These are phyloP conservation scores for Salix suchowensis DNA, from an alignment of 345 rosid species.

Conservation along the genomic window DNA sequence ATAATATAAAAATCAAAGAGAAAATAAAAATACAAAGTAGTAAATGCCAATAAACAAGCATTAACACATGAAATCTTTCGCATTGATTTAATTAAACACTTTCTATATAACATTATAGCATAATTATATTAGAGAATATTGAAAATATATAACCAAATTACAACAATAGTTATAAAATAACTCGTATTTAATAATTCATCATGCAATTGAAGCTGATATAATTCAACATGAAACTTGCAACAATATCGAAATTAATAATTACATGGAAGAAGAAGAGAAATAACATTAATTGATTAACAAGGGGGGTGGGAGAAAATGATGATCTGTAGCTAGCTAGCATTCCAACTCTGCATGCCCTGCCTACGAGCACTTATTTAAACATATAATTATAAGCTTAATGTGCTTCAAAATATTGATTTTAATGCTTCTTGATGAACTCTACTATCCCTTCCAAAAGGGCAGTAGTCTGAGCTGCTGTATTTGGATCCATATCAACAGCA, in stretches of 20 bases:
- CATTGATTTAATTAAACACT: too few species aligned
- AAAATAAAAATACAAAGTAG: too few species aligned
- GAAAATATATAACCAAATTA: too few species aligned
- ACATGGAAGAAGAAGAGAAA: not conserved
- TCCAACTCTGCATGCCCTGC: not conserved
- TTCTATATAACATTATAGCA: too few species aligned
- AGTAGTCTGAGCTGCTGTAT: constrained; percentile 32
- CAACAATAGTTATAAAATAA: too few species aligned
- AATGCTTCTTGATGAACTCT: constrained; percentile 35
- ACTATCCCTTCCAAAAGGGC: constrained; percentile 32
- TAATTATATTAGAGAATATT: too few species aligned
- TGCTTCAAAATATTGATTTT: not conserved
- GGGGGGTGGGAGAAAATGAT: not conserved
- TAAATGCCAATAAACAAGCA: too few species aligned
- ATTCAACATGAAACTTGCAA: not conserved
- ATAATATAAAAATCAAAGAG: too few species aligned
- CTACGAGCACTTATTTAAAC: not conserved
- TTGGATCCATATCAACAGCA: constrained; percentile 42
- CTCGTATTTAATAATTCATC: too few species aligned
- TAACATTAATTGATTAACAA: not conserved
- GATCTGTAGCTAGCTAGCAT: not conserved
- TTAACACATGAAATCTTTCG: too few species aligned
- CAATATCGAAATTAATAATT: not conserved
- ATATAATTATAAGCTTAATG: not conserved
- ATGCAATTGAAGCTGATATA: too few species aligned